A percentile compares a stretch with the other conserved stretches of the same genome.
These are phyloP conservation scores for Verticillium albo-atrum DNA, from an alignment of 2,329 filamentous ascomycete species.

Conservation along the genomic window DNA sequence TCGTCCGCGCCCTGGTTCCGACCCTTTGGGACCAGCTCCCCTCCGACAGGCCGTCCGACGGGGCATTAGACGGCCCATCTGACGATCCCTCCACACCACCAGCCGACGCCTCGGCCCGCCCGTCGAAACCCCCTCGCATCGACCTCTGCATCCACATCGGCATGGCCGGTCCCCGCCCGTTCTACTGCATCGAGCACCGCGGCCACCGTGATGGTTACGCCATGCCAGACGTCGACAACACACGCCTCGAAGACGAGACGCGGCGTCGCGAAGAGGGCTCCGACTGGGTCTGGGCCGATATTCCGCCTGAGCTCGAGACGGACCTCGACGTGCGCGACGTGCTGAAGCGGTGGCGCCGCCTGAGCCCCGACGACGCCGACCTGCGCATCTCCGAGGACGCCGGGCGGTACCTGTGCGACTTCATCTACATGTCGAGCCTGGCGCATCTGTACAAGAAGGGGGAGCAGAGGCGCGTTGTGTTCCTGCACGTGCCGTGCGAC, in stretches of 20 bases:
- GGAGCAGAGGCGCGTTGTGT: conserved; percentile 51
- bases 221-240: conserved; percentile 65
- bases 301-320: conserved; percentile 52
- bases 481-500: conserved; percentile 68
- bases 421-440: conserved; percentile 69
- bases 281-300: conserved; percentile 48
- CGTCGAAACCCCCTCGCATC: conserved; percentile 35
- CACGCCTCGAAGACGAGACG: conserved; percentile 48
- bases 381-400: conserved; percentile 64
- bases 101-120: conserved; percentile 13
- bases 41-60: conserved; percentile 25
- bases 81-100: not conserved
- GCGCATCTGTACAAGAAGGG: conserved; percentile 47
- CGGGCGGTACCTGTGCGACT: conserved; percentile 72
- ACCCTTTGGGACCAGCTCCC: conserved; percentile 46
- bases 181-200: conserved; percentile 67
- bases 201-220: conserved; percentile 70
- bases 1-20: conserved; percentile 61
- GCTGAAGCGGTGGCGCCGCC: conserved; percentile 47
- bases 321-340: conserved; percentile 56
- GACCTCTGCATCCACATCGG: conserved; percentile 76
- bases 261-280: conserved; percentile 23
- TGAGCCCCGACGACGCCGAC: conserved; percentile 37
- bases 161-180: conserved; percentile 61
- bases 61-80: too few species aligned